Percentiles rank a stretch among this genome's conserved stretches.
phyloP scores from a whole-genome alignment of 2,329 filamentous ascomycete species.

The Trichoderma sp. region DNA sequence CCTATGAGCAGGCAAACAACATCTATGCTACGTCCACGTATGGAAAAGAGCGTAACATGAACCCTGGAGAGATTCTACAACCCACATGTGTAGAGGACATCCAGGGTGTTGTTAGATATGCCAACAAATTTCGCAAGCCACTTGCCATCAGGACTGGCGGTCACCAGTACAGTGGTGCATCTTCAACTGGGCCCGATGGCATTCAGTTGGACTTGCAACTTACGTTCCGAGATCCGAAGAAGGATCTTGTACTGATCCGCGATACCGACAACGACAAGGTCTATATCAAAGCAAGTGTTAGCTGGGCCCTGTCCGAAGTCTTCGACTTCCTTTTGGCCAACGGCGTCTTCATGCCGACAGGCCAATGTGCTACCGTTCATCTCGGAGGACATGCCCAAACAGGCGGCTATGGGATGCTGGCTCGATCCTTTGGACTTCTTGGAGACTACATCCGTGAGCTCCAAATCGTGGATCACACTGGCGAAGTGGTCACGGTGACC shows the following conservation, averaged over 20 bases:
- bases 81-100: not conserved
- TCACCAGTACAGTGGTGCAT: constrained; percentile 1
- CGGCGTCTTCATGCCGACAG: not conserved
- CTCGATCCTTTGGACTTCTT: not conserved
- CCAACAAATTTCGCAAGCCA: not conserved
- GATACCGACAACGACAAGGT: not conserved
- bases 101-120: constrained; percentile 2
- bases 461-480: not conserved
- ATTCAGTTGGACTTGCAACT: constrained; percentile 1
- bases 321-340: not conserved
- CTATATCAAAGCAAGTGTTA: not conserved
- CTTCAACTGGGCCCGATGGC: not conserved
- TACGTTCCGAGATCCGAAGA: not conserved
- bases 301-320: not conserved
- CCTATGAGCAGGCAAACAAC: not conserved
- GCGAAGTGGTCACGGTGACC: not conserved
- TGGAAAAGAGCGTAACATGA: constrained; percentile 3
- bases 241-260: not conserved
- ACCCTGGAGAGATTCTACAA: not conserved
- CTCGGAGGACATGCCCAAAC: constrained; percentile 1
- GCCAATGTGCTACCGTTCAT: not conserved
- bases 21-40: not conserved
- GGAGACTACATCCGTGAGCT: constrained; percentile 2
- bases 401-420: not conserved
- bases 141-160: not conserved